phyloP scores from a whole-genome alignment of 2,329 filamentous ascomycete species.

The Immersiporthe knoxdaviesiana region DNA sequence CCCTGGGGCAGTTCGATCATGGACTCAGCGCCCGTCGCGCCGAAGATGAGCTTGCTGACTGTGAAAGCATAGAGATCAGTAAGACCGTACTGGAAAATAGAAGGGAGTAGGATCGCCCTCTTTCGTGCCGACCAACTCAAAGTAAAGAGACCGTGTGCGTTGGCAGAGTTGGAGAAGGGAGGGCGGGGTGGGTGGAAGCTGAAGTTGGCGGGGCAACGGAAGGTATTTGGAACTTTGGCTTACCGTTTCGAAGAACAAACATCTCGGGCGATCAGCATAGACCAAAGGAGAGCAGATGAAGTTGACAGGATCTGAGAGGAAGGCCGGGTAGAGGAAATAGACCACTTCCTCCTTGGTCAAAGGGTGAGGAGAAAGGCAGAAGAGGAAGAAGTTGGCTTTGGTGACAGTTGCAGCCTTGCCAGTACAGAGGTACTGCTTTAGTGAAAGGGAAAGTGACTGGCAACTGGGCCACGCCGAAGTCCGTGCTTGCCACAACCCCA shows the following conservation, averaged over 20 bases:
- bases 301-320: background rate
- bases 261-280: slow-evolving; percentile 35
- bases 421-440: too few relatives aligned
- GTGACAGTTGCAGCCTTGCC: background rate
- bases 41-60: slow-evolving; percentile 95
- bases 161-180: too few relatives aligned
- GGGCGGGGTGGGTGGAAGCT: background rate
- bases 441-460: slow-evolving; percentile 4
- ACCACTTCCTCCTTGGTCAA: background rate
- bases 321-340: background rate
- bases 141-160: too few relatives aligned
- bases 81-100: slow-evolving; percentile 21
- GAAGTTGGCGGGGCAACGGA: slow-evolving; percentile 26
- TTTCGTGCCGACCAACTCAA: too few relatives aligned
- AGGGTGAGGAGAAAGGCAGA: background rate
- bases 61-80: slow-evolving; percentile 20
- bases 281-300: slow-evolving; percentile 1
- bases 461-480: slow-evolving; percentile 3
- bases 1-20: slow-evolving; percentile 94
- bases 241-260: slow-evolving; percentile 50
- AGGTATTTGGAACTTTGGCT: slow-evolving; percentile 27
- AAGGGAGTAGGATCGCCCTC: background rate
- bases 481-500: slow-evolving; percentile 26
- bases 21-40: slow-evolving; percentile 82
- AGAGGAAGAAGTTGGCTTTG: background rate